Conservation (phyloP, 805 yeast species). For the Sugiyamaella chiloensis region DNA sequence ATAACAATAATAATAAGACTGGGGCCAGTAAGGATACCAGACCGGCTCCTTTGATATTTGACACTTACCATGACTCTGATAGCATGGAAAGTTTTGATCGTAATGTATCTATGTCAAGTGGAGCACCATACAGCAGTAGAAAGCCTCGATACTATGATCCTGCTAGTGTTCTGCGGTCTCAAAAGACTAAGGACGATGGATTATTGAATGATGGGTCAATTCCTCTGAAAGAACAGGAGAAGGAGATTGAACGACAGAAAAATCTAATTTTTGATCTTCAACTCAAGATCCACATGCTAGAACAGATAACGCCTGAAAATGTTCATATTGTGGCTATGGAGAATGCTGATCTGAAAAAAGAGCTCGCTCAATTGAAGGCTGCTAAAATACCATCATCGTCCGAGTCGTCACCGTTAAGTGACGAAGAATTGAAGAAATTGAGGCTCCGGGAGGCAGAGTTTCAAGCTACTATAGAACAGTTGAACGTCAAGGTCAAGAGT, state of each 20-base stretch:
- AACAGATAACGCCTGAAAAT: conserved; percentile 20
- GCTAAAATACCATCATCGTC: conserved; percentile 18
- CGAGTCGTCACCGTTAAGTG: background rate
- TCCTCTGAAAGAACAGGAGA: conserved; percentile 26
- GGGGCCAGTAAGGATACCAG: background rate
- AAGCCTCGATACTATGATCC: background rate
- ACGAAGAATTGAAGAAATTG: background rate
- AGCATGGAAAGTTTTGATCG: conserved; percentile 18
- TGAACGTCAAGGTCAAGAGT: conserved; percentile 20
- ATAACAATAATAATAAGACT: no score
- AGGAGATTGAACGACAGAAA: conserved; percentile 18
- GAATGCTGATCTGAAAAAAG: conserved; percentile 35
- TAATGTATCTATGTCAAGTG: background rate
- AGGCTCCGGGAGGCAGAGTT: background rate
- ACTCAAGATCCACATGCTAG: conserved; percentile 20
- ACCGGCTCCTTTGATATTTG: conserved; percentile 14
- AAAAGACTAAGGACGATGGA: conserved; percentile 8
- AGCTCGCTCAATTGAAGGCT: conserved; percentile 5
- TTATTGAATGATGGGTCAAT: conserved; percentile 14
- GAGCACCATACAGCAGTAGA: background rate
- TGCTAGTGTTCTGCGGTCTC: conserved; percentile 3
- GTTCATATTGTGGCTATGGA: conserved; percentile 26
- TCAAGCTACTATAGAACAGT: conserved; percentile 18
- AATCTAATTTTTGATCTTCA: conserved; percentile 23
- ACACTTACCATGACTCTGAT: conserved; percentile 10